A percentile compares a stretch with the other conserved stretches of the same genome.
Evolutionary conservation across 208 protist genomes (phyloP).

Genomic region (Acanthamoeba divionensis): DNA sequence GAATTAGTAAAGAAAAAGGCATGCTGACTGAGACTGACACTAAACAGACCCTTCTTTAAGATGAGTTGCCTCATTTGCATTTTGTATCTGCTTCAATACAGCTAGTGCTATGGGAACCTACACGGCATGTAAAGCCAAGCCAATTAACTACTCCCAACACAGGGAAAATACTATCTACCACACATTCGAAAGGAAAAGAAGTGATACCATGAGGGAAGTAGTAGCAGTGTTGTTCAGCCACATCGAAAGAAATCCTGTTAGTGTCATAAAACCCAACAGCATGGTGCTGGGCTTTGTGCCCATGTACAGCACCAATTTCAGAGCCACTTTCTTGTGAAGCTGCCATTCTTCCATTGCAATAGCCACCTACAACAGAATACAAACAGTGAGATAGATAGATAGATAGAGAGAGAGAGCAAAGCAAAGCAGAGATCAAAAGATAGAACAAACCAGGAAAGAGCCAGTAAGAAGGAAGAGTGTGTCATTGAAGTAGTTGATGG

Average conservation of each 20-base stretch:
- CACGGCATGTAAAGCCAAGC: no score
- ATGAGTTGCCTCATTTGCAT: not conserved
- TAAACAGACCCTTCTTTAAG: no score
- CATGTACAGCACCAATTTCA: conserved; percentile 3
- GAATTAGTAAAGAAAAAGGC: no score
- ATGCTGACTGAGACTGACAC: no score
- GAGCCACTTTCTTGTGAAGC: not conserved
- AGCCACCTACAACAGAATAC: not conserved
- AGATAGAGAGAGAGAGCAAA: not conserved
- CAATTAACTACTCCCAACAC: no score
- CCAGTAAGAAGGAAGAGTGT: conserved; percentile 13
- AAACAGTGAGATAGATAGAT: not conserved
- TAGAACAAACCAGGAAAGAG: not conserved
- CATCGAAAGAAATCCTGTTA: conserved; percentile 36
- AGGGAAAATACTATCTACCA: no score
- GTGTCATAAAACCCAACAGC: not conserved
- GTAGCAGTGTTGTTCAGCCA: conserved; percentile 50
- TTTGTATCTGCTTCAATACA: not conserved
- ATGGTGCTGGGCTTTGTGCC: not conserved
- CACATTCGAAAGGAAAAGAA: not conserved
- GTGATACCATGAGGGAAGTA: conserved; percentile 8
- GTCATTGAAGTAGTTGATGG: conserved; percentile 18
- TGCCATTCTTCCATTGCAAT: conserved; percentile 31
- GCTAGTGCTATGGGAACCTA: conserved; percentile 2
- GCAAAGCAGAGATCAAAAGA: no score